Base-by-base conservation (phyloP, 1,284 basidiomycete genomes). In the Cryptococcus sp. region DNA sequence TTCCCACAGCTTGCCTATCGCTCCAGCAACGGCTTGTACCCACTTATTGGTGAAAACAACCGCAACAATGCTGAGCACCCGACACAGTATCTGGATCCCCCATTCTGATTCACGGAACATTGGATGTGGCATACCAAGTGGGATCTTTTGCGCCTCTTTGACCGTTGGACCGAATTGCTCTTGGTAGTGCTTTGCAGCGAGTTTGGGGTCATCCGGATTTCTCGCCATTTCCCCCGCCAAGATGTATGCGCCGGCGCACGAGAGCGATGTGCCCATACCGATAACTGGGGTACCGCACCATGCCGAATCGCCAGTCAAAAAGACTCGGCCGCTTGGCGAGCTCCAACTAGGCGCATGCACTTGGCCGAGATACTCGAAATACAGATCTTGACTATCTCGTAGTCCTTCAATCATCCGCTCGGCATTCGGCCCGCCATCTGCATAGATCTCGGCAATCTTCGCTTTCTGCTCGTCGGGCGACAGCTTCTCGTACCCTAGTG, bases 181-280 rank as follows among this genome's bases (percentile, higher is more conserved):
- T 22, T 44, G 41, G 41, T 44, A 44, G 11, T 10, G n/a, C 15
- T 44, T 44, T 8, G 22, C n/a, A 19, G 41, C 41, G 41, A 19
- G n/a, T n/a, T n/a, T 7, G 8, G 45, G 47, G 38, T 54, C 34
- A 15, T 50, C 41, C 3, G 25, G 13, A 34, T 58, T 41, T 48
- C 46, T 56, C 1, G 58, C 58, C 23, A 72, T 29, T 54, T 72
- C 69, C 3, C 69, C 68, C 1, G 66, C 63, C 16, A 72, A 59
- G 38, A 72, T 50, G 50, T 69, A 68, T 1, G 63, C 64, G 17
- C 65, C 68, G 4, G 61, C 52, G 13, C 67, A 19, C 15, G 66
- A 59, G n/a, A 70, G 52, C 2, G 57, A 52, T 10, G 64, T 63
- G 5, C 69, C 68, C 50, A 58, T 59, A 23, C 69, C 69, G 8